Conservation (phyloP, 2,329 filamentous ascomycete species). For the Phialophora macrospora region DNA sequence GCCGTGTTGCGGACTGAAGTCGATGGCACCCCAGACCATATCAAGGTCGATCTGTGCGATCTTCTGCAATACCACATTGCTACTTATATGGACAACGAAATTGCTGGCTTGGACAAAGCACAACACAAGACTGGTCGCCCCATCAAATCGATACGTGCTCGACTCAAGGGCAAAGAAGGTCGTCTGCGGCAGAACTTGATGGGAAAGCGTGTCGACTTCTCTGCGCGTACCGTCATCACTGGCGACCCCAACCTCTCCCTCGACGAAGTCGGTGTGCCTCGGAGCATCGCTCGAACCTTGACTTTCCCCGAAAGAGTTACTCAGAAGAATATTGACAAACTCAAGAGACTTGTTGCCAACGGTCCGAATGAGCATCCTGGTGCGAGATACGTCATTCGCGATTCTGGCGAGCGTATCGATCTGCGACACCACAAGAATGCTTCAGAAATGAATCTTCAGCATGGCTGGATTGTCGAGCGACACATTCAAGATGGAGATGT, state of each 20-base stretch:
- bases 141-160: conserved; percentile 93
- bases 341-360: conserved; percentile 87
- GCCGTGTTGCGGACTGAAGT: conserved; percentile 90
- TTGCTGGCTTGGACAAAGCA: conserved; percentile 90
- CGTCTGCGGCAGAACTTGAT: conserved; percentile 98
- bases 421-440: conserved; percentile 89
- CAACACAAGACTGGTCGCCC: conserved; percentile 96
- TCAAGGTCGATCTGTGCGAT: conserved; percentile 86
- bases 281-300: conserved; percentile 87
- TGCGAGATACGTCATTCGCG: conserved; percentile 93
- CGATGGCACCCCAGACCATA: conserved; percentile 89
- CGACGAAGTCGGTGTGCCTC: conserved; percentile 95
- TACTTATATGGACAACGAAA: conserved; percentile 99
- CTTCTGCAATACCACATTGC: conserved; percentile 97
- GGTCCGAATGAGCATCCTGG: conserved; percentile 94
- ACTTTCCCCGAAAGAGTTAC: conserved; percentile 98
- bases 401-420: conserved; percentile 92
- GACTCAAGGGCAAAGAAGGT: conserved; percentile 98
- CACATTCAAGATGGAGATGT: conserved; percentile 95
- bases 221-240: conserved; percentile 98
- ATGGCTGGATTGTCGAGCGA: conserved; percentile 98
- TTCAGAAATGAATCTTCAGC: conserved; percentile 83
- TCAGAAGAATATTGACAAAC: conserved; percentile 93
- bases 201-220: conserved; percentile 99
- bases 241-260: conserved; percentile 96